phyloP scores from a whole-genome alignment of 2,329 filamentous ascomycete species.

The Neopestalotiopsis sp. region DNA sequence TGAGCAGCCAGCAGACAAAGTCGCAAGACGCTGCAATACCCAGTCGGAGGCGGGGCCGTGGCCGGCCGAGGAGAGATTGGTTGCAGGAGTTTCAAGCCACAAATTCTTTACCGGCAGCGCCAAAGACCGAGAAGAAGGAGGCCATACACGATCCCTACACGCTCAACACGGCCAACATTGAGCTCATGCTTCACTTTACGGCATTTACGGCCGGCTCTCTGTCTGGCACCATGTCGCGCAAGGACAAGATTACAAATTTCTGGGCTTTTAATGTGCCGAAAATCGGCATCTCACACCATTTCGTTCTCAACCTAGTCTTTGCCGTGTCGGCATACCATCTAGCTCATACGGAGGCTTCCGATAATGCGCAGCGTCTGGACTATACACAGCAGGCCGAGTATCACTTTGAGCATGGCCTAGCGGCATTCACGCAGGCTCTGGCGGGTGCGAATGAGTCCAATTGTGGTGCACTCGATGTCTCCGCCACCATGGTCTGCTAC shows the following conservation, averaged over 20 bases:
- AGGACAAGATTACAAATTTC: constrained; percentile 30
- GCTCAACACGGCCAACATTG: constrained; percentile 30
- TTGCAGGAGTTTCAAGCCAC: constrained; percentile 29
- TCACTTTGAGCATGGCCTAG: constrained; percentile 32
- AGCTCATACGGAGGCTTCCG: constrained; percentile 23
- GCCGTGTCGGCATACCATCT: constrained; percentile 35
- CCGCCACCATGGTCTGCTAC: constrained; percentile 35
- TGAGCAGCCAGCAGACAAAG: background rate
- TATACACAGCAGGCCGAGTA: constrained; percentile 30
- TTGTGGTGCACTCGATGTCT: constrained; percentile 37
- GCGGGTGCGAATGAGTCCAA: constrained; percentile 31
- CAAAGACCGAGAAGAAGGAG: background rate
- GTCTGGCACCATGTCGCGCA: constrained; percentile 21
- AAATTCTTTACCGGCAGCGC: background rate
- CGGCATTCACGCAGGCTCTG: constrained; percentile 32
- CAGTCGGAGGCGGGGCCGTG: constrained; percentile 35
- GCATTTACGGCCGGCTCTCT: constrained; percentile 32
- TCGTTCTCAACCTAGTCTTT: constrained; percentile 36
- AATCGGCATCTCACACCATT: constrained; percentile 35
- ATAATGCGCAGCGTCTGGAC: constrained; percentile 17
- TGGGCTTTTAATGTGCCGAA: constrained; percentile 36
- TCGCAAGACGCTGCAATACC: background rate
- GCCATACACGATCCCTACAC: constrained; percentile 28
- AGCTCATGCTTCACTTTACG: constrained; percentile 37
- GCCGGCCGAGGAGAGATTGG: constrained; percentile 32